Conservation (phyloP, 805 yeast species). For the Ogataea nakhonphanomensis region DNA sequence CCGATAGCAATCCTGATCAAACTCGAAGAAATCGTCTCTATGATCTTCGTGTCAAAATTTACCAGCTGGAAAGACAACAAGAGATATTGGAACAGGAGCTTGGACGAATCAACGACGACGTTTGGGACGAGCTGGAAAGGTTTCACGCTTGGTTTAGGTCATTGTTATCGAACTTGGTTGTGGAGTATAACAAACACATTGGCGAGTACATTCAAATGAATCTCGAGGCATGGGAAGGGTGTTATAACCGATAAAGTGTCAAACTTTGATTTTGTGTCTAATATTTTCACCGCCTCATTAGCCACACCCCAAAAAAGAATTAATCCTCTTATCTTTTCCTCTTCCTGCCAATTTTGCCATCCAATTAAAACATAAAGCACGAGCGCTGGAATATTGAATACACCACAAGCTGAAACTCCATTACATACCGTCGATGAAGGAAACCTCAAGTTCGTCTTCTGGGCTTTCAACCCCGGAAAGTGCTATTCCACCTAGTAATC, state of each 20-base stretch:
- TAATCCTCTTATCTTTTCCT: constrained; percentile 11
- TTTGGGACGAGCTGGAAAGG: constrained; percentile 23
- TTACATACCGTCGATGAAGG: constrained; percentile 2
- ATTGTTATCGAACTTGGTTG: constrained; percentile 21
- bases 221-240: constrained; percentile 29
- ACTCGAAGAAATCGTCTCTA: constrained; percentile 32
- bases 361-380: constrained; percentile 12
- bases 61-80: constrained; percentile 32
- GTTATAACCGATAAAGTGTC: constrained; percentile 14
- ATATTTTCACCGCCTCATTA: constrained; percentile 7
- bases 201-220: constrained; percentile 23
- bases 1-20: constrained; percentile 35
- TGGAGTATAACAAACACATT: constrained; percentile 23
- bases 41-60: constrained; percentile 28
- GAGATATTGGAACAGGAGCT: constrained; percentile 27
- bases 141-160: constrained; percentile 34
- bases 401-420: background rate
- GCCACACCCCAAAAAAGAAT: constrained; percentile 4
- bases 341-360: constrained; percentile 17
- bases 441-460: constrained; percentile 9
- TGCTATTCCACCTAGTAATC: background rate
- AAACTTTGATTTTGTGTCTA: background rate
- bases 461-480: constrained; percentile 10
- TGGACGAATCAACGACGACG: constrained; percentile 21
- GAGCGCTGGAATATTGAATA: constrained; percentile 1